Evolutionary conservation across 2,329 filamentous ascomycete species (phyloP).

Genomic region (Mycocentrospora acerina): DNA sequence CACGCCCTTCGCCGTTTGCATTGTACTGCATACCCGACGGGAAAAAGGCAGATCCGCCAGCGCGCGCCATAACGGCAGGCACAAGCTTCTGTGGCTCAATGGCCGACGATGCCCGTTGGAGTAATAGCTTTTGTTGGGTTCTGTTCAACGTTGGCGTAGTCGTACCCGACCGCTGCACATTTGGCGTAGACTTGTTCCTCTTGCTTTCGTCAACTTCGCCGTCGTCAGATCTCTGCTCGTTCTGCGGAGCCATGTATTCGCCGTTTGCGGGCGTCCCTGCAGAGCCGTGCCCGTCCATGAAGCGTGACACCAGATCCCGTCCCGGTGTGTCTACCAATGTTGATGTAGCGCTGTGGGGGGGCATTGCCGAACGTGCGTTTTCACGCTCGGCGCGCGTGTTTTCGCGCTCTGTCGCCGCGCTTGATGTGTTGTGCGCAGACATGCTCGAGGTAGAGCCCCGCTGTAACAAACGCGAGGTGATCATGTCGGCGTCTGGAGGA

Average conservation of each 20-base stretch:
- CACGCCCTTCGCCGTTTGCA: slow-evolving; percentile 43
- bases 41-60: slow-evolving; percentile 36
- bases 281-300: slow-evolving; percentile 46
- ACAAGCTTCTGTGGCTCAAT: slow-evolving; percentile 62
- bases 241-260: slow-evolving; percentile 37
- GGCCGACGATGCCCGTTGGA: slow-evolving; percentile 71
- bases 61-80: slow-evolving; percentile 42
- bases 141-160: slow-evolving; percentile 56
- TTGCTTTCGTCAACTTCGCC: slow-evolving; percentile 33
- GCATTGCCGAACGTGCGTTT: slow-evolving; percentile 38
- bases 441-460: slow-evolving; percentile 63
- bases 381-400: too few relatives aligned
- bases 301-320: slow-evolving; percentile 47
- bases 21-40: slow-evolving; percentile 40
- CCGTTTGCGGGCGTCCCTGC: slow-evolving; percentile 45
- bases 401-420: too few relatives aligned
- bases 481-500: slow-evolving; percentile 61
- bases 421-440: slow-evolving; percentile 52
- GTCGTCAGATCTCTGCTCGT: slow-evolving; percentile 17
- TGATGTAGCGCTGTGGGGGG: slow-evolving; percentile 41
- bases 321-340: slow-evolving; percentile 45
- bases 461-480: slow-evolving; percentile 68
- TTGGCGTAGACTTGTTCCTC: slow-evolving; percentile 43
- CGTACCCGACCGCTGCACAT: slow-evolving; percentile 41
- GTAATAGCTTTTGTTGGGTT: slow-evolving; percentile 74